Evolutionary conservation across 139 green algal species (phyloP), one percentile per base, ranked within the genome.

Genomic region (Zygnema circumcarinatum): DNA sequence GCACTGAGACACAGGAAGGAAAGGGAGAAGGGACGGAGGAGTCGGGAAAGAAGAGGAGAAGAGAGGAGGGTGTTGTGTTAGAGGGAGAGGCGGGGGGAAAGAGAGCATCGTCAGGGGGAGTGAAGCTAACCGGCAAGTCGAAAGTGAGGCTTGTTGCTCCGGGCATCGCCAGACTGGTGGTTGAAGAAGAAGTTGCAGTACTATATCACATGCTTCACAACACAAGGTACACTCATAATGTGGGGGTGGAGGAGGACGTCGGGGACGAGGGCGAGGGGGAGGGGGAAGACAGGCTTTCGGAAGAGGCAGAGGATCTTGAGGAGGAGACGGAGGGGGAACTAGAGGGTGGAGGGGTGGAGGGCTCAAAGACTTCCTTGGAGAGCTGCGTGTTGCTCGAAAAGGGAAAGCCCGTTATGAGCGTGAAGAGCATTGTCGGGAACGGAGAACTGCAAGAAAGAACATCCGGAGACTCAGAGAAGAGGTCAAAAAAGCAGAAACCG

Each of bases 121-220:
- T 22, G 25, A 85, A 85, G 79, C 11, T 85, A 32, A 32, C n/a
- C 0, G 38, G 2, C 25, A 36, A 76, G 25, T 76, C 79, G 1
- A 38, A 73, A 67, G 62, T 88, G 2, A 36, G 56, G 73, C 42
- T 84, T 67, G 41, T 33, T 29, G 47, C 35, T 29, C 62, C 73
- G 11, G 52, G 74, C 16, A 78, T 29, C 1, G 73, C 33, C 1
- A 73, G 81, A 38, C 36, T 92, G 74, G 88, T 81, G 20, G 54
- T 89, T 20, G 82, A 92, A 47, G 81, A 78, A 31, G 88, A 81
- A 32, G 81, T 2, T 16, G 83, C 47, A 36, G 69, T 87, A 74
- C 73, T 87, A 29, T 92, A 87, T 79, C 83, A 87, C 76, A 62
- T 33, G 36, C 36, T 84, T 39, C 32, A 39, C 38, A 92, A 91